Base-by-base conservation (phyloP, 2,329 filamentous ascomycete species). In the Sporothrix luriei region DNA sequence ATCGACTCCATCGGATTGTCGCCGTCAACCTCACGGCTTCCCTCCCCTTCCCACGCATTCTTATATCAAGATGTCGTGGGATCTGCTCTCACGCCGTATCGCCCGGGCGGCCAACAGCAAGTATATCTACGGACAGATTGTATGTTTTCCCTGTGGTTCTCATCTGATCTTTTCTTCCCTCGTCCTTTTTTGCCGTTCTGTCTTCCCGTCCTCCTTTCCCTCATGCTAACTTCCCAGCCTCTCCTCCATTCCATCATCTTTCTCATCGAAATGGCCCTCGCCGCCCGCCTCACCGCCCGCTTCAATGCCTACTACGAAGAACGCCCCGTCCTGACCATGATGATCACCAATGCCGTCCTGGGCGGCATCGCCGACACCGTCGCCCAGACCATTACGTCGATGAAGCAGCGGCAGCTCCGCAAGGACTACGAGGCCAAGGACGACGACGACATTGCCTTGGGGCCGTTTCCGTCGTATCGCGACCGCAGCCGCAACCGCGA, bases 261-360 rank as follows among this genome's bases (percentile, higher is more conserved):
- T 79, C 79, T 97, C 57, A 86, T 97, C 80, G 91, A 99, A 81
- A 92, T 98, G 88, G 89, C 88, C 70, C 89, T 97, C 79, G 87
- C 94, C 72, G 91, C 90, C 74, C 87, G 95, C 74, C 83, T 99
- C 69, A 89, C 90, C 59, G 87, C 92, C 75, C 92, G 93, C 78
- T 99, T 97, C 85, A 97, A 97, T 81, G 86, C 88, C 74, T 97
- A 96, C 83, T 99, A 98, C 86, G 90, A 92, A 74, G 90, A 93
- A 77, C 91, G 92, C 77, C 95, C 94, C 77, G 92, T 99, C 54
- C 87, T 99, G 76, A 99, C 95, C 72, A 99, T 97, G 81, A 99
- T 99, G 94, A 92, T 97, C 78, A 97, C 94, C 79, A 99, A 99
- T 82, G 92, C 95, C 74, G 90, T 98, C 69, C 88, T 99, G 71